These are phyloP conservation scores for Plasmodium gallinaceum DNA, from an alignment of 169 alveolate species.

Conservation along the genomic window DNA sequence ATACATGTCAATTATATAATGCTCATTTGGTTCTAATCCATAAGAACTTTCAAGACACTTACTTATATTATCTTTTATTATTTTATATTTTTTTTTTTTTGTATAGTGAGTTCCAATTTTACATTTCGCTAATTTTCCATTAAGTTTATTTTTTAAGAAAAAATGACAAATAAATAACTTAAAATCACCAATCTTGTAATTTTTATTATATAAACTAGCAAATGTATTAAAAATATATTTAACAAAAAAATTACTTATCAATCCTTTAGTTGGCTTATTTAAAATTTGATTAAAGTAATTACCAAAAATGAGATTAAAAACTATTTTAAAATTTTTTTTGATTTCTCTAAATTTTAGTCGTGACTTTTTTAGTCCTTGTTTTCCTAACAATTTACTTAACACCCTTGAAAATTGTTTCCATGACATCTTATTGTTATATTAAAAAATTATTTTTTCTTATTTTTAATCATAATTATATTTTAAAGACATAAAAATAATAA, in stretches of 20 bases:
- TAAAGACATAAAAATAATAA: slow-evolving; percentile 1
- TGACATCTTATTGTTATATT: slow-evolving; percentile 39
- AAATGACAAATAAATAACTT: slow-evolving; percentile 24
- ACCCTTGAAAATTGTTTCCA: slow-evolving; percentile 49
- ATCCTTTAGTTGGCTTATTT: slow-evolving; percentile 14
- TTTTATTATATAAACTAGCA: slow-evolving; percentile 27
- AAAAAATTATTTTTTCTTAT: slow-evolving; percentile 20
- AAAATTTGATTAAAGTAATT: slow-evolving; percentile 22
- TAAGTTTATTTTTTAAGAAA: slow-evolving; percentile 35
- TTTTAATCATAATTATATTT: slow-evolving; percentile 41
- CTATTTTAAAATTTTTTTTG: slow-evolving; percentile 22
- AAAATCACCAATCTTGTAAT: slow-evolving; percentile 14
- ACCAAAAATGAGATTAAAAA: slow-evolving; percentile 18
- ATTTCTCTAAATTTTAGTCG: slow-evolving; percentile 7
- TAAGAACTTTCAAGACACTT: slow-evolving; percentile 9
- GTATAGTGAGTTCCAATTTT: neutral
- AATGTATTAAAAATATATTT: slow-evolving; percentile 36
- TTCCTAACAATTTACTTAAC: slow-evolving; percentile 22
- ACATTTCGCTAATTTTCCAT: slow-evolving; percentile 12
- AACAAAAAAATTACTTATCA: slow-evolving; percentile 27
- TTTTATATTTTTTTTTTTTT: slow-evolving; percentile 13
- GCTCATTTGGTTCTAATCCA: slow-evolving; percentile 35
- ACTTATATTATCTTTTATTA: slow-evolving; percentile 15
- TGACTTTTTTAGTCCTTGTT: slow-evolving; percentile 19
- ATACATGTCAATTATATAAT: slow-evolving; percentile 57